Evolutionary conservation across 768 basidiomycete genomes (phyloP), one percentile per base, ranked within the genome.

Genomic region (Leccinum aurantiacum): DNA sequence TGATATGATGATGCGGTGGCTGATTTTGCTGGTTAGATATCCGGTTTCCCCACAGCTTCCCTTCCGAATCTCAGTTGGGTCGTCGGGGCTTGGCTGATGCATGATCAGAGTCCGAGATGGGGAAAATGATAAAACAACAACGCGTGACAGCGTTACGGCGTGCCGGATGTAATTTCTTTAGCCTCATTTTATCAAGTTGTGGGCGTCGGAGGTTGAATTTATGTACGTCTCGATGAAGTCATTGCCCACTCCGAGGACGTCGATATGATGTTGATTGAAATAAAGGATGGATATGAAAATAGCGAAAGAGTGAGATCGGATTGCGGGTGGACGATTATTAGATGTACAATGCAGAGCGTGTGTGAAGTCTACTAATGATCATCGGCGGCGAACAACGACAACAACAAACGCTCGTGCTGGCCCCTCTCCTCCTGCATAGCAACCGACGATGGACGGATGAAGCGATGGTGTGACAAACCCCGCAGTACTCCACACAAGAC

Each of bases 321-420:
- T 33, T 17, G 54, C 56, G 49, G 24, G 49, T 41, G 48, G 54
- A 51, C 53, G 61, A 57, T 61, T 44, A 44, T 44, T 6, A 44
- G 56, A 57, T 67, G 57, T 69, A 71, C 72, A 74, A 72, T 65
- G 71, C 65, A 71, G 62, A 63, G 35, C 53, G 61, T 63, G 49
- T 64, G 54, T 47, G 63, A 19, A 64, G 72, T 62, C 71, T 69
- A 72, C 63, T 44, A 44, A 44, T 44, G 44, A 44, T 44, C n/a
- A 44, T 44, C 44, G n/a, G 14, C n/a, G 10, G 44, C 10, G 44
- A 44, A 44, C 9, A 19, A 44, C n/a, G 44, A 19, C 44, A 44
- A 44, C 41, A 44, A 44, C 44, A 11, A 44, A 44, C 44, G 44
- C 44, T 19, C n/a, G n/a, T n/a, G 38, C 38, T 65, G 41, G 56